phyloP scores from a whole-genome alignment of 768 basidiomycete species.

The Atractiella rhizophila region DNA sequence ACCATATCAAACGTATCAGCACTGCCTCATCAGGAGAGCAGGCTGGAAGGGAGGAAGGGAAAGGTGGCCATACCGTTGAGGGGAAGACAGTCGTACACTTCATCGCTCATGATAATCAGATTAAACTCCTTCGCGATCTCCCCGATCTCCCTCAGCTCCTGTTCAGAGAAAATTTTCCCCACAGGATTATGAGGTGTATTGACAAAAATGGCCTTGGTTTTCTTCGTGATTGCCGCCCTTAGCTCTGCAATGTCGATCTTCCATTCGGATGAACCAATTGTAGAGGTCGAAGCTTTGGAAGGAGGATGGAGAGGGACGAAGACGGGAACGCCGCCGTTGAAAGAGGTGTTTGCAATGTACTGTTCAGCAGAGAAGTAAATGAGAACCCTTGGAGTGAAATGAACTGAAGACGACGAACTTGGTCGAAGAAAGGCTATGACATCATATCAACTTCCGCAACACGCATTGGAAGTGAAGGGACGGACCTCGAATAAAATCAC shows the following conservation, averaged over 20 bases:
- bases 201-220: slow-evolving; percentile 38
- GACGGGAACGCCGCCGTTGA: slow-evolving; percentile 41
- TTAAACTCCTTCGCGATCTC: slow-evolving; percentile 67
- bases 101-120: slow-evolving; percentile 70
- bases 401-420: no score
- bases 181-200: not conserved
- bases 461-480: not conserved
- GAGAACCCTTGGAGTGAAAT: not conserved
- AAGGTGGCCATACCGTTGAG: no score
- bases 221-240: slow-evolving; percentile 54
- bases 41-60: no score
- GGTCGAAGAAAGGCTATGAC: not conserved
- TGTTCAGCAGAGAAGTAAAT: no score
- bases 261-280: slow-evolving; percentile 41
- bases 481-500: slow-evolving; percentile 91
- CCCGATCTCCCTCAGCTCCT: slow-evolving; percentile 30
- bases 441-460: no score
- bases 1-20: no score
- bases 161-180: not conserved
- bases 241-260: slow-evolving; percentile 65
- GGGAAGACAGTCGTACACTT: slow-evolving; percentile 91
- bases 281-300: slow-evolving; percentile 22
- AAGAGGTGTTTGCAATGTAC: not conserved
- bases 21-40: no score
- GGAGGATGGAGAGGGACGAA: slow-evolving; percentile 85